Base-by-base conservation (phyloP, 2,329 filamentous ascomycete genomes). In the Sclerotinia glacialis region DNA sequence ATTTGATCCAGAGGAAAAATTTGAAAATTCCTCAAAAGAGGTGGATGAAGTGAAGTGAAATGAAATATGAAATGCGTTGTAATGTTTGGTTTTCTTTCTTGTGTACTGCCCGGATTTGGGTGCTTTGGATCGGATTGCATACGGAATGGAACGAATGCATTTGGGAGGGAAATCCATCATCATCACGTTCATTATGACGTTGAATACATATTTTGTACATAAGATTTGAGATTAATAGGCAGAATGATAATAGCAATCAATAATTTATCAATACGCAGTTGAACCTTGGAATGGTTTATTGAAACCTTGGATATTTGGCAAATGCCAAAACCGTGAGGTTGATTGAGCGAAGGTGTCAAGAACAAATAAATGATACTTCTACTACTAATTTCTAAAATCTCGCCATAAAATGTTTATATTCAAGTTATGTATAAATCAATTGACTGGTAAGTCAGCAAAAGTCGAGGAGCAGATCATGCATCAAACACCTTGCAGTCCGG, bases 261-360 rank as follows among this genome's bases (percentile, higher is more conserved):
- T 60, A 5, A 18, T 7, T 18, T 26, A 37, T 47, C 42, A 49
- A 34, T 5, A 23, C 11, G 23, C 3, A 2, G 3, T 5, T 23
- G 2, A 11, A 12, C 11, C 1, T 6, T 8, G 1, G 0, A 0
- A 11, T 6, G 11, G 6, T 7, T 23, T 21, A 12, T 47, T 31
- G 18, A 46, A 34, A 23, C 3, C 14, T n/a, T 6, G 5, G 0
- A 5, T 1, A 12, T 8, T n/a, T 46, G 18, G 31, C 11, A 14
- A 5, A n/a, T 9, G 9, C 18, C 16, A 11, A 4, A 14, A 14
- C 5, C 1, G 7, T 34, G 23, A 9, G 4, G 42, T 8, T 18
- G 0, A 21, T 37, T 23, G 12, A 7, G 7, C 12, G 2, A 23
- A 60, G 2, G 8, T 47, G 3, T 14, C 6, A 60, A 23, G 12